Base-by-base conservation (phyloP, 140 eudicot species). In the Flaveria floridana region DNA sequence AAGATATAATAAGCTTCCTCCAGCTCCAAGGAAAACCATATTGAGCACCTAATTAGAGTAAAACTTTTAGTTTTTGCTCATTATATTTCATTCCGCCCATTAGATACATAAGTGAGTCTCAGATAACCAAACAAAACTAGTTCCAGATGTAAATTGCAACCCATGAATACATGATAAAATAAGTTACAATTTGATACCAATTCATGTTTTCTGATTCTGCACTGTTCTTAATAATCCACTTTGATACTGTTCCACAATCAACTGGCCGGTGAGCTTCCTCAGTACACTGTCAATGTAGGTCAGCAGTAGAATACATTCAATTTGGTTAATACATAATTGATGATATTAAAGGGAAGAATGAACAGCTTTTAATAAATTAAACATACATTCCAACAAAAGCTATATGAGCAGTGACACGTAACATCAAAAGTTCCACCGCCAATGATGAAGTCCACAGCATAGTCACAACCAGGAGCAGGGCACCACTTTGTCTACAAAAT, bases 391-490 rank as follows among this genome's bases (percentile, higher is more conserved):
- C 96, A 93, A 81, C 98, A 93, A 82, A 93, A 93, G 75, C 96
- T 82, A 75, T 89, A 81, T 25, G 91, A 71, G 82, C 98, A 93
- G 34, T 82, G 82, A 76, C 98, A 92, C 50, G 85, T 87, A 48
- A 92, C 91, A 80, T 92, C 98, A 78, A 82, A 92, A 74, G 80
- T 89, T 84, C 90, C 98, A 86, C 96, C 82, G 70, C 98, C 98
- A 84, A 86, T 89, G 74, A 80, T 82, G 80, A 86, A 92, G 74
- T 92, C 98, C 37, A 89, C 98, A 68, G 96, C 96, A 80, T 86
- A 88, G 56, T 89, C 96, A 81, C 98, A 92, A 15, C 98, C 98
- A 51, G 98, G 98, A 69, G 95, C 98, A 9, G 98, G 98, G 74
- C 98, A 93, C 98, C 98, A 93, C 82, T 93, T 93, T 53, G 98